A percentile compares a stretch with the other conserved stretches of the same genome.
Evolutionary conservation across 2,329 filamentous ascomycete species (phyloP).

Genomic region (Claviceps sp.): DNA sequence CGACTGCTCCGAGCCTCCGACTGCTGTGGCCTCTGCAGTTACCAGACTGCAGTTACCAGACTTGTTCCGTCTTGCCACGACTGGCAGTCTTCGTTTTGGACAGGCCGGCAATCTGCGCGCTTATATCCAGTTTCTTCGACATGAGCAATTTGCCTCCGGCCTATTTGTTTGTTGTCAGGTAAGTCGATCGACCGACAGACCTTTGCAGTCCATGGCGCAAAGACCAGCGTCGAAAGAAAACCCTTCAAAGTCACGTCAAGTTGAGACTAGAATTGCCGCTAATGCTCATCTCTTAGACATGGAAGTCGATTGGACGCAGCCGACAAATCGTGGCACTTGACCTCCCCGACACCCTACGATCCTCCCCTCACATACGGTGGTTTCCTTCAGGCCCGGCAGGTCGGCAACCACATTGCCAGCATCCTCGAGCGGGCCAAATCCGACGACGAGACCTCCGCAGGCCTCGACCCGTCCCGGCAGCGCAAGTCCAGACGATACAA

Average conservation of each 20-base stretch:
- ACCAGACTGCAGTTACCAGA: neutral
- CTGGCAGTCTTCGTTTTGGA: neutral
- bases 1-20: neutral
- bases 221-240: too few relatives aligned
- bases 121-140: neutral
- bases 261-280: neutral
- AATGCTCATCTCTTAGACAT: slow-evolving; percentile 41
- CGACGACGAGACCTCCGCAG: slow-evolving; percentile 23
- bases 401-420: slow-evolving; percentile 72
- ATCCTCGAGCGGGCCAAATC: slow-evolving; percentile 44
- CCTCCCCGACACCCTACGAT: slow-evolving; percentile 88
- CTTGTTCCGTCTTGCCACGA: neutral
- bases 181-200: slow-evolving; percentile 3
- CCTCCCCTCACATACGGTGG: slow-evolving; percentile 89
- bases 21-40: neutral
- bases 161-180: slow-evolving; percentile 32
- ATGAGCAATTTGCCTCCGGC: slow-evolving; percentile 19
- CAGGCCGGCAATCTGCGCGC: neutral
- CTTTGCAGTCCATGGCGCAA: neutral
- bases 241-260: too few relatives aligned
- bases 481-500: slow-evolving; percentile 51
- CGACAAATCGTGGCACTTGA: slow-evolving; percentile 89
- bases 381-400: slow-evolving; percentile 72
- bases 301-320: slow-evolving; percentile 88
- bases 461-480: slow-evolving; percentile 8